Conservation (phyloP, 768 basidiomycete species). For the Phlegmacium glaucopus region DNA sequence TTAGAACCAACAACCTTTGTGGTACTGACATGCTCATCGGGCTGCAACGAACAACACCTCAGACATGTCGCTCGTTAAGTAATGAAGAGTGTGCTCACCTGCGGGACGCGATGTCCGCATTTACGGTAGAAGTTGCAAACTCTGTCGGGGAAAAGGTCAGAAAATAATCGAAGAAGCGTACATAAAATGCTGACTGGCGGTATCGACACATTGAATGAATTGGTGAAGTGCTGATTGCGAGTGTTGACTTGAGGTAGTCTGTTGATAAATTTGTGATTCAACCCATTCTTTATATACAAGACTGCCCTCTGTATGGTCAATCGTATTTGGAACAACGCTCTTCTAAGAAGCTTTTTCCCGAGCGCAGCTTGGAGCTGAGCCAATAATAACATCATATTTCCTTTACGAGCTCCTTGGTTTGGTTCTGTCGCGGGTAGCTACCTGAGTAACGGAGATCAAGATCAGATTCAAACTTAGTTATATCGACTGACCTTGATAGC, state of each 20-base stretch:
- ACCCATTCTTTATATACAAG: neutral
- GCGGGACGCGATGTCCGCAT: constrained; percentile 41
- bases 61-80: neutral
- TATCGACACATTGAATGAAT: constrained; percentile 43
- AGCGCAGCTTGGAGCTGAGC: too few relatives aligned
- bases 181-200: constrained; percentile 44
- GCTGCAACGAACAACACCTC: constrained; percentile 16
- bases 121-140: constrained; percentile 43
- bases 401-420: too few relatives aligned
- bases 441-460: too few relatives aligned
- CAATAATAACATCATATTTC: too few relatives aligned
- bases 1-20: constrained; percentile 11
- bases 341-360: too few relatives aligned
- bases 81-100: constrained; percentile 28
- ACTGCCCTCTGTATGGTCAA: too few relatives aligned
- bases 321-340: neutral
- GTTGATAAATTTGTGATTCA: neutral
- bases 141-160: constrained; percentile 20
- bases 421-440: too few relatives aligned
- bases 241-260: constrained; percentile 1
- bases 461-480: too few relatives aligned
- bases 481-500: too few relatives aligned
- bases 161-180: neutral
- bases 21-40: constrained; percentile 24
- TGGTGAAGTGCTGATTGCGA: neutral